Evolutionary conservation across 1,139 yeast species (phyloP), one percentile per base, ranked within the genome.

Genomic region (Diutina siamensis): DNA sequence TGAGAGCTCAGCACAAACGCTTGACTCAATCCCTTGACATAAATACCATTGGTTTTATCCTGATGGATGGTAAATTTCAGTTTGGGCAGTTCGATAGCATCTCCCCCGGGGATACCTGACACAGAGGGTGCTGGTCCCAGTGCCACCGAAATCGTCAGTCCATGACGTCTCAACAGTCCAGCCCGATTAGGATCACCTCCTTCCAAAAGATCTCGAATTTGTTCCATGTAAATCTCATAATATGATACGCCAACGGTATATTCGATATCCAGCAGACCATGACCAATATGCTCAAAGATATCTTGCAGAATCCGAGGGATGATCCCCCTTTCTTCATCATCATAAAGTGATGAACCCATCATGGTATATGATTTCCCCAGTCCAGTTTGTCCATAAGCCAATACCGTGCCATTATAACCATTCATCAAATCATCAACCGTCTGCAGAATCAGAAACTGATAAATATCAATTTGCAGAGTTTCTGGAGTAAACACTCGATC

Each of bases 311-410:
- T 78, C 36, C 94, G 67, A 0, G 95, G 95, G 17, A 84, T 79
- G 25, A 83, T 70, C 3, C 96, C 96, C 19, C 58, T 55, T 3
- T 51, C 49, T 3, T 50, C 51, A 0, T 64, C 63, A 44, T 68
- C 70, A 25, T 65, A 69, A n/a, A 70, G 55, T 19, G 68, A 51
- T 10, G 59, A 21, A n/a, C 25, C 22, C 45, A 15, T 40, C 94
- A 88, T 83, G 2, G 95, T 83, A 57, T 78, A 79, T 0, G 95
- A 78, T 57, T 87, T 87, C 3, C 96, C 96, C 1, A 94, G 76
- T 0, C 95, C 94, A 0, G 94, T 83, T 58, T 85, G 95, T 7
- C 96, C 97, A 60, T 86, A 88, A 1, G 95, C 89, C 42, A 88
- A 64, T 0, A 88, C 81, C 0, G 95, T 80, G 19, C 94, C 92